Conservation (phyloP, 2,329 filamentous ascomycete species). For the Annulohypoxylon truncatum region DNA sequence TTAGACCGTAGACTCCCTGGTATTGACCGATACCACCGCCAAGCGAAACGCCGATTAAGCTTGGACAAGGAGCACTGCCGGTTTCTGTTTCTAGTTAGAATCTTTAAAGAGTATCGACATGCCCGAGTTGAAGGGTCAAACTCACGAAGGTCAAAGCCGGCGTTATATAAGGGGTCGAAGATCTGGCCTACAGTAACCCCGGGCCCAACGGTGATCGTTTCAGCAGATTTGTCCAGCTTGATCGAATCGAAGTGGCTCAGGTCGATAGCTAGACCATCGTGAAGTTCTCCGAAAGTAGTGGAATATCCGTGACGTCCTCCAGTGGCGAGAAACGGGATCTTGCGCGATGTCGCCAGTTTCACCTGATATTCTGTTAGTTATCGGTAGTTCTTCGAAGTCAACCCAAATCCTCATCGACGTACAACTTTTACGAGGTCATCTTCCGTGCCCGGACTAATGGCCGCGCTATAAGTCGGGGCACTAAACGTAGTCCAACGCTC, state of each 20-base stretch:
- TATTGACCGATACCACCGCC: slow-evolving; percentile 33
- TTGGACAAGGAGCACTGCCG: background rate
- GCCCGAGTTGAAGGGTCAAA: too few relatives aligned
- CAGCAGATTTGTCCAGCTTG: slow-evolving; percentile 36
- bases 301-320: slow-evolving; percentile 51
- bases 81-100: background rate
- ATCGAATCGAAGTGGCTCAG: slow-evolving; percentile 47
- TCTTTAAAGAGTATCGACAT: background rate
- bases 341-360: slow-evolving; percentile 40
- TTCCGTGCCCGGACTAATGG: background rate
- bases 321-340: slow-evolving; percentile 51
- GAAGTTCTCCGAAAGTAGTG: slow-evolving; percentile 41
- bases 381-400: too few relatives aligned
- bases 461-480: background rate
- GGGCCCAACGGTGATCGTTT: slow-evolving; percentile 34
- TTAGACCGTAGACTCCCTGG: slow-evolving; percentile 34
- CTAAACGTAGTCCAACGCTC: background rate
- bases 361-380: slow-evolving; percentile 6
- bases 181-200: slow-evolving; percentile 15
- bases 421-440: background rate
- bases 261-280: slow-evolving; percentile 50
- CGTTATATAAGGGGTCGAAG: slow-evolving; percentile 20
- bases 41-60: slow-evolving; percentile 31
- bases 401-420: background rate
- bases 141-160: slow-evolving; percentile 36